Conservation (phyloP, 257 asterid species). For the Nicotiana attenuata region DNA sequence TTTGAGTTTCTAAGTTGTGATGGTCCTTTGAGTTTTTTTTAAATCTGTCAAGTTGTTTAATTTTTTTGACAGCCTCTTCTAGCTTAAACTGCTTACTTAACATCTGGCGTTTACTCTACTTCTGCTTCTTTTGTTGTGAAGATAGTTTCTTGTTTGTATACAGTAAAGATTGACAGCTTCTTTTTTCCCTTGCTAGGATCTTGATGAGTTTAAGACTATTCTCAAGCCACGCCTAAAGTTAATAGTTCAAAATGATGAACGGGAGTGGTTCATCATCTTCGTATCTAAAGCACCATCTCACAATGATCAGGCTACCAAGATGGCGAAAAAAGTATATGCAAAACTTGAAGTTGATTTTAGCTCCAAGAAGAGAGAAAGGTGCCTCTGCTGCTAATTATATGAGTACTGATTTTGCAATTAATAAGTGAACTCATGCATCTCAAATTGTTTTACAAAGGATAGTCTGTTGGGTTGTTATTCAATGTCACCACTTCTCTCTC, state of each 20-base stretch:
- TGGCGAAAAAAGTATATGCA: constrained; percentile 92
- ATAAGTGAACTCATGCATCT: neutral
- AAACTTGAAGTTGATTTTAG: constrained; percentile 95
- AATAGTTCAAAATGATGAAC: constrained; percentile 94
- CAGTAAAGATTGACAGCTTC: neutral
- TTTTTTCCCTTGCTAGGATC: constrained; percentile 57
- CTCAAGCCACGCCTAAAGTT: constrained; percentile 97
- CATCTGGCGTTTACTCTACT: neutral
- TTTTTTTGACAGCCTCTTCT: neutral
- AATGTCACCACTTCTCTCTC: neutral
- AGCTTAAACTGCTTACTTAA: neutral
- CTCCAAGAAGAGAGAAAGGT: constrained; percentile 98
- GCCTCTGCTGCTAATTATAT: constrained; percentile 10
- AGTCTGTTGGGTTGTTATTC: neutral
- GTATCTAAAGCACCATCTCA: constrained; percentile 93
- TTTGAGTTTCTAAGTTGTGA: neutral
- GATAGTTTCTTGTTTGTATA: constrained; percentile 9
- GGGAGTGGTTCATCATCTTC: constrained; percentile 94
- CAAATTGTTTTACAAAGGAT: neutral
- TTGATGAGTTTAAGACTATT: constrained; percentile 94
- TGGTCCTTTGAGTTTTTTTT: neutral
- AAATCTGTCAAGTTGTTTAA: neutral
- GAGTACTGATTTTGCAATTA: neutral
- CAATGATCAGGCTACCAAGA: constrained; percentile 94
- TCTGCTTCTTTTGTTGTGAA: neutral